Percentiles rank a stretch among this genome's conserved stretches.
Evolutionary conservation across 257 asterid genomes (phyloP).

Genomic region (Avicennia marina): DNA sequence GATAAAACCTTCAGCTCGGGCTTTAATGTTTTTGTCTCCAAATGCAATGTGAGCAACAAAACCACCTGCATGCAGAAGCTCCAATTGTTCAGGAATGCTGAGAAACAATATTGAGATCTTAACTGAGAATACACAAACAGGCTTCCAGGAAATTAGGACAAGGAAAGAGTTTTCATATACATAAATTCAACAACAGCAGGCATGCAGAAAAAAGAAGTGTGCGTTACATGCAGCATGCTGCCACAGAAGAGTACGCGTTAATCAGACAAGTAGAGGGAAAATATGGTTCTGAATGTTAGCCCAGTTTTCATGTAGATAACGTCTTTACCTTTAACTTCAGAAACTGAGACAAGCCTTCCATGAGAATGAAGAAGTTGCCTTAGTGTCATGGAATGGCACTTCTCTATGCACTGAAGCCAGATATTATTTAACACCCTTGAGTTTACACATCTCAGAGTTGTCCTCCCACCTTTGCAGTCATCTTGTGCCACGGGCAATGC

Average conservation of each 20-base stretch:
- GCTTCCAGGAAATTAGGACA: too few relatives aligned
- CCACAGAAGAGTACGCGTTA: too few relatives aligned
- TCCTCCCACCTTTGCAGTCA: constrained; percentile 14
- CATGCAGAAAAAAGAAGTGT: too few relatives aligned
- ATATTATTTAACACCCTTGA: constrained; percentile 52
- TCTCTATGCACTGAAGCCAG: constrained; percentile 75
- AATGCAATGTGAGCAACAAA: constrained; percentile 80
- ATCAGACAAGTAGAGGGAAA: too few relatives aligned
- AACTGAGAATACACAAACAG: too few relatives aligned
- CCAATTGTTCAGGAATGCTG: too few relatives aligned
- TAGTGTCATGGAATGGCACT: constrained; percentile 86
- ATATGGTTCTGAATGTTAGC: too few relatives aligned
- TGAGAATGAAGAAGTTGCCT: constrained; percentile 71
- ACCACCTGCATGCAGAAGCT: constrained; percentile 48
- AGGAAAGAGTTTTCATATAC: too few relatives aligned
- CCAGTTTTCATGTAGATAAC: neutral
- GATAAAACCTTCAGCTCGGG: constrained; percentile 83
- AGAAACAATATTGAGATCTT: too few relatives aligned
- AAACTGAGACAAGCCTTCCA: constrained; percentile 76
- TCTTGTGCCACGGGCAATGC: constrained; percentile 20
- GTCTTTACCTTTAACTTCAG: constrained; percentile 66
- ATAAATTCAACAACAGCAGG: too few relatives aligned
- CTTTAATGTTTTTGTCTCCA: constrained; percentile 54
- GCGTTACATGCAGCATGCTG: too few relatives aligned
- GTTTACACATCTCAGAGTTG: constrained; percentile 41